These are phyloP conservation scores for Corymbia citriodora DNA, from an alignment of 441 rosid species.

Conservation along the genomic window DNA sequence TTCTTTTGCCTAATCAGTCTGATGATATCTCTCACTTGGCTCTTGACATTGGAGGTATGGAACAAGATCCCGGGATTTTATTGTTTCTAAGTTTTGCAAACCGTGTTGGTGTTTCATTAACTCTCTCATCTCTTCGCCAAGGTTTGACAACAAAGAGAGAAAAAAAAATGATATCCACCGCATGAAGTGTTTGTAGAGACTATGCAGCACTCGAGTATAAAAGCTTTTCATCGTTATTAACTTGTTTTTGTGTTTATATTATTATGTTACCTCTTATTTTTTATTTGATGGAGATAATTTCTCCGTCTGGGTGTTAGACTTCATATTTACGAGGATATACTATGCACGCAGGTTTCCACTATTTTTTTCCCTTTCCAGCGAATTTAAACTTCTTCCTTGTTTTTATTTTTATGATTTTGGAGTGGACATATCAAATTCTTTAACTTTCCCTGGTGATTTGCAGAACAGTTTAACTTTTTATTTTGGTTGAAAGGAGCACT, in stretches of 20 bases:
- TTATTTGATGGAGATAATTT: background rate
- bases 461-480: background rate
- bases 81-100: background rate
- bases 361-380: background rate
- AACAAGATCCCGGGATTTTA: background rate
- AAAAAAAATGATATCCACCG: background rate
- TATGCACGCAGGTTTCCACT: background rate
- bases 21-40: slow-evolving; percentile 98
- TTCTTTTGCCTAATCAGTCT: slow-evolving; percentile 93
- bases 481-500: background rate
- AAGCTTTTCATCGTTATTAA: background rate
- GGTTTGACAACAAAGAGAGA: background rate
- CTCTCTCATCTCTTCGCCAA: background rate
- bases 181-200: background rate
- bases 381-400: background rate
- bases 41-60: slow-evolving; percentile 94
- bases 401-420: background rate
- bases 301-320: background rate
- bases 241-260: background rate
- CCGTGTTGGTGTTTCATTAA: background rate
- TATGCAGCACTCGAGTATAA: background rate
- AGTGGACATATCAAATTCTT: background rate
- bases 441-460: background rate
- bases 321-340: background rate
- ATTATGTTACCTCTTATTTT: background rate